phyloP scores from a whole-genome alignment of 164 flowering plant genomes.

The Macadamia integrifolia region DNA sequence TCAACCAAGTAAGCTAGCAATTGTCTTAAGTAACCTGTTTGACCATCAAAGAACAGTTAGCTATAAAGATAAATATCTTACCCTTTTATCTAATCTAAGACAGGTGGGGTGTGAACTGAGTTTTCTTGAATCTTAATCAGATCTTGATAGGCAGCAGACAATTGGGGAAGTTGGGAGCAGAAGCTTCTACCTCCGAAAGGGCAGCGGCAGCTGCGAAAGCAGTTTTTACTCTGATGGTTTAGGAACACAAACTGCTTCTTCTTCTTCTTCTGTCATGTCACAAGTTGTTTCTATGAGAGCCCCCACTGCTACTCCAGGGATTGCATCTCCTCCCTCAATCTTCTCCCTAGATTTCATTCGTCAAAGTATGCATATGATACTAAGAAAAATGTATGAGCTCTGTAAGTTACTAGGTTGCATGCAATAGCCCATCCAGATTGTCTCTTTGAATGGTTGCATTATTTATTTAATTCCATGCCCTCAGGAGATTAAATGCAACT shows the following conservation, averaged over 20 bases:
- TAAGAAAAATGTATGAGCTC: constrained; percentile 38
- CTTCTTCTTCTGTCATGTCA: constrained; percentile 4
- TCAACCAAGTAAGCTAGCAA: too few relatives aligned
- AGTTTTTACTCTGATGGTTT: not conserved
- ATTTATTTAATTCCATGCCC: too few relatives aligned
- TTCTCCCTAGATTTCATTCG: constrained; percentile 30
- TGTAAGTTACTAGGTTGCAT: constrained; percentile 52
- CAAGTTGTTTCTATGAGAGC: not conserved
- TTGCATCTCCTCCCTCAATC: constrained; percentile 5
- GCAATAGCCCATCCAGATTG: not conserved
- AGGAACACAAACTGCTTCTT: not conserved
- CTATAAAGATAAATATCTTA: too few relatives aligned
- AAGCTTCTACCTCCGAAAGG: constrained; percentile 65
- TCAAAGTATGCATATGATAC: constrained; percentile 30
- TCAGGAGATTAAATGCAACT: too few relatives aligned
- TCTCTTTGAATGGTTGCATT: too few relatives aligned
- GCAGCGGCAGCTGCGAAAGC: constrained; percentile 3
- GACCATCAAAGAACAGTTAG: too few relatives aligned
- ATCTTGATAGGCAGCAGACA: constrained; percentile 46
- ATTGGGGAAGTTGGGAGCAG: constrained; percentile 75
- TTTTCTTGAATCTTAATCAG: constrained; percentile 19
- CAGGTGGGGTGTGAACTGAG: too few relatives aligned
- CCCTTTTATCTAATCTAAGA: too few relatives aligned
- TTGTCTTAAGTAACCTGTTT: too few relatives aligned
- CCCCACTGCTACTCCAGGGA: not conserved